Evolutionary conservation across 2,329 filamentous ascomycete genomes (phyloP), one percentile per base, ranked within the genome.

Genomic region (Chaetothyriales sp.): DNA sequence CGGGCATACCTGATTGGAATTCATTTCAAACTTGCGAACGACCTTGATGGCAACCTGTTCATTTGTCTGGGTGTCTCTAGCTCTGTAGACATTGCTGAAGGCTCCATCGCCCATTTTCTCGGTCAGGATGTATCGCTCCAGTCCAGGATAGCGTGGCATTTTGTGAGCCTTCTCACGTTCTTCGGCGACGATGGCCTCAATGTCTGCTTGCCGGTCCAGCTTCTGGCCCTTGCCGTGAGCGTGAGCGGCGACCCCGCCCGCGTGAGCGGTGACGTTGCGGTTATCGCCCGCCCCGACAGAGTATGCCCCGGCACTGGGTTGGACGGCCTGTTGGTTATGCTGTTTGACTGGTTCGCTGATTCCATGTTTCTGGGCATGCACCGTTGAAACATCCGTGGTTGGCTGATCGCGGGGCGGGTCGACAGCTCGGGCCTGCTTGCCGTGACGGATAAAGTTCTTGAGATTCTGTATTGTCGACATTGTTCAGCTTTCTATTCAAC

Each of bases 41-140:
- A 98, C 92, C 70, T 98, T 98, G 77, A 98, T 97, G 61, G 90
- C 92, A 33, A 92, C 89, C 66, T 97, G 84, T 33, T 56, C 54
- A 59, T 80, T 81, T 57, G 79, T 78, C 56, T 82, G 75, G 46
- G 69, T 76, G 67, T 98, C 92, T 60, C 77, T 79, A 40, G 92
- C 92, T 43, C 87, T 83, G 70, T 97, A 98, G 58, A 98, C 92
- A 64, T 97, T 97, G 74, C 90, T 97, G 76, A 98, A 98, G 55
- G 92, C 92, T 56, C 92, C 92, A 61, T 97, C 92, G 58, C 92
- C 92, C 90, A 98, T 98, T 77, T 97, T 97, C 71, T 95, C 89
- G 49, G 92, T 54, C 33, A 95, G 73, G 50, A 84, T 80, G 83
- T 86, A 98, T 64, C 89, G 75, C 62, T 94, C 88, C 43, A 94